A percentile compares a stretch with the other conserved stretches of the same genome.
Conservation (phyloP, 2,329 filamentous ascomycete genomes). For the Exophiala viscosa region DNA sequence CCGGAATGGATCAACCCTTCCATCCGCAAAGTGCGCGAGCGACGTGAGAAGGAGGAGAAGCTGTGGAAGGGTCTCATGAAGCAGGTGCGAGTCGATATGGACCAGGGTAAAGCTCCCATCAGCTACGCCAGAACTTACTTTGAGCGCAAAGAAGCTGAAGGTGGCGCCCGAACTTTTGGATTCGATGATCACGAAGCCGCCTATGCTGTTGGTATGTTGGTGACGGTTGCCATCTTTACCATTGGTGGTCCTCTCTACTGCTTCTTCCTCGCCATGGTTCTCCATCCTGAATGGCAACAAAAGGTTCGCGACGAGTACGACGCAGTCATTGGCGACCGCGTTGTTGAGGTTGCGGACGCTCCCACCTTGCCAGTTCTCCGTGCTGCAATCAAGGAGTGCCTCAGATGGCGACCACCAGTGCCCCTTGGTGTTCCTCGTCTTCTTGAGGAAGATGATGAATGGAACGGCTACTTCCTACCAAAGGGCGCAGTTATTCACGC, state of each 20-base stretch:
- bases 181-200: conserved; percentile 32
- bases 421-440: conserved; percentile 50
- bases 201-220: conserved; percentile 29
- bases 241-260: conserved; percentile 30
- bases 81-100: conserved; percentile 26
- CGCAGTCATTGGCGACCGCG: conserved; percentile 40
- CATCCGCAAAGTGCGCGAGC: conserved; percentile 25
- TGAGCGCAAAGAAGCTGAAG: conserved; percentile 27
- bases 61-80: conserved; percentile 31
- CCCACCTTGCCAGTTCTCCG: conserved; percentile 37
- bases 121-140: conserved; percentile 29
- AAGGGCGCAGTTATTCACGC: conserved; percentile 47
- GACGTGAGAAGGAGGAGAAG: conserved; percentile 31
- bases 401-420: conserved; percentile 49
- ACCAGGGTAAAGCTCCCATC: conserved; percentile 26
- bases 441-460: conserved; percentile 51
- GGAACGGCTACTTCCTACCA: conserved; percentile 47
- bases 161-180: conserved; percentile 21
- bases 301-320: conserved; percentile 39
- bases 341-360: conserved; percentile 44
- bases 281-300: conserved; percentile 48
- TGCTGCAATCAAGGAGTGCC: conserved; percentile 42
- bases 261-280: conserved; percentile 43
- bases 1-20: conserved; percentile 30
- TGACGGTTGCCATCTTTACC: conserved; percentile 30